phyloP scores from a whole-genome alignment of 768 basidiomycete genomes.

The Calocybe gangraenosa region DNA sequence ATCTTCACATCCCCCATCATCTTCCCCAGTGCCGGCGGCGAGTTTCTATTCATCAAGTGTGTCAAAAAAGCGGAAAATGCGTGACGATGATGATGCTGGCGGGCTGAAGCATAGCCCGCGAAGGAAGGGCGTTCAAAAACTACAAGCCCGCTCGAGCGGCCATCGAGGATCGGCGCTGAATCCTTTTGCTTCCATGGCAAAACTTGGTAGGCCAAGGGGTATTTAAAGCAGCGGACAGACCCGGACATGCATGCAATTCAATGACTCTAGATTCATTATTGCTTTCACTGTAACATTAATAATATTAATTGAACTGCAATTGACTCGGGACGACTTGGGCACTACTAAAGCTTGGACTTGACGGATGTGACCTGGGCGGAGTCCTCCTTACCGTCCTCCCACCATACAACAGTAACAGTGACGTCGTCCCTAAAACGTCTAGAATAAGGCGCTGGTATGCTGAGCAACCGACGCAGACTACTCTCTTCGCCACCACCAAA shows the following conservation, averaged over 20 bases:
- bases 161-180: conserved; percentile 11
- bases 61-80: conserved; percentile 27
- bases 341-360: conserved; percentile 49
- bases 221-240: conserved; percentile 7
- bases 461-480: conserved; percentile 57
- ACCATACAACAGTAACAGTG: conserved; percentile 83
- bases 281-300: conserved; percentile 12
- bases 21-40: conserved; percentile 28
- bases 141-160: conserved; percentile 2
- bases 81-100: conserved; percentile 12
- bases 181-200: conserved; percentile 11
- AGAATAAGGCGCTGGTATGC: conserved; percentile 79
- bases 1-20: conserved; percentile 24
- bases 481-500: conserved; percentile 75
- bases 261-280: conserved; percentile 4
- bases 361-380: conserved; percentile 29
- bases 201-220: conserved; percentile 12
- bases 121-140: background rate
- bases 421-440: conserved; percentile 80
- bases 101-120: background rate
- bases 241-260: background rate
- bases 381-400: conserved; percentile 63
- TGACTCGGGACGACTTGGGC: too few species aligned
- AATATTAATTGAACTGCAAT: conserved; percentile 10
- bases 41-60: conserved; percentile 30